phyloP scores from a whole-genome alignment of 1,284 basidiomycete genomes.

The Pascua guehoae region DNA sequence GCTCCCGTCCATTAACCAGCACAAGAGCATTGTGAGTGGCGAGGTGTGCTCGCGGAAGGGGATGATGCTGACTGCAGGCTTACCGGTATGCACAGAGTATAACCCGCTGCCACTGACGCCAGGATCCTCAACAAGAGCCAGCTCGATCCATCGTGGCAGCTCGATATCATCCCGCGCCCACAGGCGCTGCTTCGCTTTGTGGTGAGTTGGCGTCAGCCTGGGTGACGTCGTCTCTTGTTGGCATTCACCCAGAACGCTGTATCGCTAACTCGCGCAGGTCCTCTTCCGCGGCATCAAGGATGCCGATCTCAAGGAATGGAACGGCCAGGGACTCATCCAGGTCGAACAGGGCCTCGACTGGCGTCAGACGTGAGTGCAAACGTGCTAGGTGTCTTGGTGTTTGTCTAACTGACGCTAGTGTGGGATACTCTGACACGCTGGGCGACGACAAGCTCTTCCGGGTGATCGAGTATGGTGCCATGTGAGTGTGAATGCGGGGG shows the following conservation, averaged over 20 bases:
- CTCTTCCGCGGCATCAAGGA: conserved; percentile 40
- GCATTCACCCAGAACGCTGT: no score
- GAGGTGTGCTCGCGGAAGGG: background rate
- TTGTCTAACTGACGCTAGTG: conserved; percentile 18
- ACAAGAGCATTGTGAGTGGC: conserved; percentile 40
- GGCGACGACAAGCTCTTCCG: conserved; percentile 40
- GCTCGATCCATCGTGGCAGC: conserved; percentile 26
- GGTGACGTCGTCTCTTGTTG: no score
- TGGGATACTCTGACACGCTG: conserved; percentile 33
- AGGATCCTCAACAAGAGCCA: conserved; percentile 38
- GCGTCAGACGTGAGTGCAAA: conserved; percentile 32
- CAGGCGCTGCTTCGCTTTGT: conserved; percentile 37
- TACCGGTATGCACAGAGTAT: conserved; percentile 24
- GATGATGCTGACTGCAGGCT: conserved; percentile 19
- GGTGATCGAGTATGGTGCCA: conserved; percentile 45
- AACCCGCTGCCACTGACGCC: background rate
- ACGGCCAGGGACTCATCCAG: conserved; percentile 28
- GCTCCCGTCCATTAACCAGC: conserved; percentile 36
- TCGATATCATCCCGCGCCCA: conserved; percentile 38
- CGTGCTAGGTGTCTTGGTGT: background rate
- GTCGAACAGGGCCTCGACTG: conserved; percentile 44
- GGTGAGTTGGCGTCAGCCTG: conserved; percentile 19
- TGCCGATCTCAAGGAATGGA: conserved; percentile 38
- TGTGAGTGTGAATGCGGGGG: conserved; percentile 26
- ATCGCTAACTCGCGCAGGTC: conserved; percentile 22